Percentiles rank a stretch among this genome's conserved stretches.
Conservation (phyloP, 164 flowering plant species). For the Euptelea pleiosperma region DNA sequence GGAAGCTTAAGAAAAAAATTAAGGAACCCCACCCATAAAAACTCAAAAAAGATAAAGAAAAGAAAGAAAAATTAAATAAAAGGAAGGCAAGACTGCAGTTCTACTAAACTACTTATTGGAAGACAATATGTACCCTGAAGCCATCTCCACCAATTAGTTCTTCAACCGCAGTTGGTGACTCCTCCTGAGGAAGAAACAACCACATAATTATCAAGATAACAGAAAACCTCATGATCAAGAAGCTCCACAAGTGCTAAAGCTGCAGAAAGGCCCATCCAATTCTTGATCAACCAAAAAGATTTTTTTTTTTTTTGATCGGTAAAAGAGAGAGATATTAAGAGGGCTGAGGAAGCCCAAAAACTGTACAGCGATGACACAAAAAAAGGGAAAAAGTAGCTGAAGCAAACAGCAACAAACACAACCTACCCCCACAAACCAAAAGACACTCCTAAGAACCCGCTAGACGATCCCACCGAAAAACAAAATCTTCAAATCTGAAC, state of each 20-base stretch:
- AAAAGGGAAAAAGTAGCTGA: too few relatives aligned
- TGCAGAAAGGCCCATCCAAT: neutral
- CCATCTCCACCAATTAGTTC: conserved; percentile 10
- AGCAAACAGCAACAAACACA: too few relatives aligned
- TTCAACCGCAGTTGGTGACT: conserved; percentile 34
- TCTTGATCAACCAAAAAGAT: too few relatives aligned
- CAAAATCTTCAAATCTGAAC: too few relatives aligned
- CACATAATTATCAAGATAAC: neutral
- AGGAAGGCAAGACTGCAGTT: conserved; percentile 20
- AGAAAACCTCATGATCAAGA: too few relatives aligned
- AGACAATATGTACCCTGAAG: conserved; percentile 16
- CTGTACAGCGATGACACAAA: too few relatives aligned
- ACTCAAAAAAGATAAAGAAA: conserved; percentile 6
- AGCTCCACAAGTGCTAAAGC: neutral
- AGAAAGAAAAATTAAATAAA: conserved; percentile 1
- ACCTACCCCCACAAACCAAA: too few relatives aligned
- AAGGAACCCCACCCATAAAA: conserved; percentile 7
- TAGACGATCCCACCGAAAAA: too few relatives aligned
- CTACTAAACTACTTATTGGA: conserved; percentile 21
- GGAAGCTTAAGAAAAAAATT: neutral
- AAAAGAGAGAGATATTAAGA: too few relatives aligned
- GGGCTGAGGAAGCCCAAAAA: too few relatives aligned
- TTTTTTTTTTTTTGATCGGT: too few relatives aligned
- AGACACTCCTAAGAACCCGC: too few relatives aligned
- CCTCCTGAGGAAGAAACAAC: conserved; percentile 27